Conservation (phyloP, 306 rosid species). For the Vigna trinervia region DNA sequence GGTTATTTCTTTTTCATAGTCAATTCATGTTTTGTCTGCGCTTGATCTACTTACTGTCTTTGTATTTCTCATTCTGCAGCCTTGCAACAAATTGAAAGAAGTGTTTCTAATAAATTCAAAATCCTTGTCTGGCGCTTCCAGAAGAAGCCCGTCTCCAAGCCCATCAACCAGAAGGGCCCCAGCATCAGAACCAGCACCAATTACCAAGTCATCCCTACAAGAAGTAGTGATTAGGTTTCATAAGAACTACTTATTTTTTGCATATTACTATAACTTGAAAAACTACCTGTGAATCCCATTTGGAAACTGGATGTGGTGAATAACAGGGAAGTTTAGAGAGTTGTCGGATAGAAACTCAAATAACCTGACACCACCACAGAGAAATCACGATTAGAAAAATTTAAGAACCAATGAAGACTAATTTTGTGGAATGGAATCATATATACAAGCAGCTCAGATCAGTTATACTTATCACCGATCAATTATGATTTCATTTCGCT, state of each 20-base stretch:
- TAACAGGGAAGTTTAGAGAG: conserved; percentile 79
- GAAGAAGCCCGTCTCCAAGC: conserved; percentile 91
- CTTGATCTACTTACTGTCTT: conserved; percentile 72
- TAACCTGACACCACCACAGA: conserved; percentile 56
- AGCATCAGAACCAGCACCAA: conserved; percentile 86
- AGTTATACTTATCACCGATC: conserved; percentile 17
- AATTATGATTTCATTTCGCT: conserved; percentile 10
- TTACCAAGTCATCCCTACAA: conserved; percentile 91
- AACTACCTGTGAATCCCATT: conserved; percentile 82
- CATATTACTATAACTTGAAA: conserved; percentile 22
- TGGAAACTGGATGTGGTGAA: conserved; percentile 93
- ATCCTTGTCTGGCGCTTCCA: conserved; percentile 88
- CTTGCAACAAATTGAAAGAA: conserved; percentile 97
- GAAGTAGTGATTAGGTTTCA: conserved; percentile 32
- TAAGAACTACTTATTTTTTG: conserved; percentile 19
- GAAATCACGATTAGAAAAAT: conserved; percentile 32
- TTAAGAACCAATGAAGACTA: background rate
- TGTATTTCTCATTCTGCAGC: conserved; percentile 98
- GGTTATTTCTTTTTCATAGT: background rate
- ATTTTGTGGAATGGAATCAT: conserved; percentile 12
- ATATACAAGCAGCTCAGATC: conserved; percentile 17
- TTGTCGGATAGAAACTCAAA: conserved; percentile 83
- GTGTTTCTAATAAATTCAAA: conserved; percentile 87
- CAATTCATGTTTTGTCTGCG: conserved; percentile 13
- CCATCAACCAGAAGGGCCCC: conserved; percentile 98